These are phyloP conservation scores for Fusarium torreyae DNA, from an alignment of 2,329 filamentous ascomycete species.

Conservation along the genomic window DNA sequence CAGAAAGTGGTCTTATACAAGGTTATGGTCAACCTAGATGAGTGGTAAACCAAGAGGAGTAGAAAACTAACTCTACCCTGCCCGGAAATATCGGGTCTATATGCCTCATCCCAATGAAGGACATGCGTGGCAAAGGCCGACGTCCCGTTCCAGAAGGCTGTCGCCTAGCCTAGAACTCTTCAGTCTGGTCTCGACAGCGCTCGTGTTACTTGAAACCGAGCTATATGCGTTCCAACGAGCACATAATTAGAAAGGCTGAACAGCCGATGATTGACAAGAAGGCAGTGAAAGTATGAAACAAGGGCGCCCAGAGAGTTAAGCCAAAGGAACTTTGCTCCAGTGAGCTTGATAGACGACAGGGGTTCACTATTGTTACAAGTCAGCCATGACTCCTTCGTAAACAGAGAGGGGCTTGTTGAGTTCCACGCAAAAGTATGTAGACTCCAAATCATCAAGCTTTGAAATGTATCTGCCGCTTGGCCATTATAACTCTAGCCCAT, in stretches of 20 bases:
- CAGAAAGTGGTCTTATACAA: slow-evolving; percentile 8
- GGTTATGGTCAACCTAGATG: background rate
- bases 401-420: background rate
- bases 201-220: background rate
- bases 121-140: background rate
- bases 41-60: background rate
- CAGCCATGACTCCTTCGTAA: background rate
- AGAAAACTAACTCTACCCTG: background rate
- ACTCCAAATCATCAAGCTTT: background rate
- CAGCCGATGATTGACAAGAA: background rate
- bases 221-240: slow-evolving; percentile 5
- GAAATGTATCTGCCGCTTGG: slow-evolving; percentile 2
- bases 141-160: slow-evolving; percentile 1
- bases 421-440: background rate
- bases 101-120: background rate
- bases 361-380: background rate
- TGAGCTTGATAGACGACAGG: background rate
- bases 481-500: background rate
- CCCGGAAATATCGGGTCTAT: background rate
- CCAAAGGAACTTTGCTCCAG: background rate
- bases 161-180: background rate
- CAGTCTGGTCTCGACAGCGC: background rate
- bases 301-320: background rate
- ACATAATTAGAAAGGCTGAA: background rate
- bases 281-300: background rate